Conservation (phyloP, 2,329 filamentous ascomycete species). For the Sporothrix luriei region DNA sequence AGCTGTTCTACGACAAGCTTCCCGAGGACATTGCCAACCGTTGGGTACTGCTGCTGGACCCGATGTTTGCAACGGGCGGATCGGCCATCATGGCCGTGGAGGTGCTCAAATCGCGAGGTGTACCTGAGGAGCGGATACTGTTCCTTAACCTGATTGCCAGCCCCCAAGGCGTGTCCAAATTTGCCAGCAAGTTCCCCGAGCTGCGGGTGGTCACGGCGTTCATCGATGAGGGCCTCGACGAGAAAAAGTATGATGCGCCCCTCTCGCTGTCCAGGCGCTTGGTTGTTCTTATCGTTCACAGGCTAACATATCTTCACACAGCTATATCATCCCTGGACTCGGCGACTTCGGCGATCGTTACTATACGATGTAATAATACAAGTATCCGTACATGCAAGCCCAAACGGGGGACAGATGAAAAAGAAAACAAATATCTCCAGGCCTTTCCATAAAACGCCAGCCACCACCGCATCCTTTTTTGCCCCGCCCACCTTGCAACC, state of each 20-base stretch:
- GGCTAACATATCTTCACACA: conserved; percentile 48
- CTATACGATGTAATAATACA: conserved; percentile 71
- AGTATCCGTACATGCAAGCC: conserved; percentile 3
- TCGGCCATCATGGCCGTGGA: conserved; percentile 97
- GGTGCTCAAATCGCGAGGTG: conserved; percentile 83
- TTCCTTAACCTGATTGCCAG: conserved; percentile 98
- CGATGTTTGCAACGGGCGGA: conserved; percentile 98
- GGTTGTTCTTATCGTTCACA: background rate
- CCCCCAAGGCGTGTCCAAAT: conserved; percentile 85
- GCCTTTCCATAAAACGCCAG: conserved; percentile 15
- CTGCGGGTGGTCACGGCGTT: conserved; percentile 93
- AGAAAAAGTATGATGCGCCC: conserved; percentile 73
- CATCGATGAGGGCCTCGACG: conserved; percentile 89
- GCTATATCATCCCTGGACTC: conserved; percentile 91
- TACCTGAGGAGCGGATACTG: conserved; percentile 91
- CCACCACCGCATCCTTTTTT: background rate
- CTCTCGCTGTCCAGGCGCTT: conserved; percentile 19
- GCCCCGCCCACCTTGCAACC: background rate
- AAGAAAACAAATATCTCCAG: conserved; percentile 16
- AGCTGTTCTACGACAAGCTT: conserved; percentile 96
- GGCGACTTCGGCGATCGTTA: conserved; percentile 96
- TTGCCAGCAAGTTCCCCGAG: conserved; percentile 85
- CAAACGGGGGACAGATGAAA: background rate
- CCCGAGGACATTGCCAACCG: conserved; percentile 88
- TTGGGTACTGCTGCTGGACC: conserved; percentile 92